These are phyloP conservation scores for Colletotrichum echinochloae DNA, from an alignment of 2,329 filamentous ascomycete species.

Conservation along the genomic window DNA sequence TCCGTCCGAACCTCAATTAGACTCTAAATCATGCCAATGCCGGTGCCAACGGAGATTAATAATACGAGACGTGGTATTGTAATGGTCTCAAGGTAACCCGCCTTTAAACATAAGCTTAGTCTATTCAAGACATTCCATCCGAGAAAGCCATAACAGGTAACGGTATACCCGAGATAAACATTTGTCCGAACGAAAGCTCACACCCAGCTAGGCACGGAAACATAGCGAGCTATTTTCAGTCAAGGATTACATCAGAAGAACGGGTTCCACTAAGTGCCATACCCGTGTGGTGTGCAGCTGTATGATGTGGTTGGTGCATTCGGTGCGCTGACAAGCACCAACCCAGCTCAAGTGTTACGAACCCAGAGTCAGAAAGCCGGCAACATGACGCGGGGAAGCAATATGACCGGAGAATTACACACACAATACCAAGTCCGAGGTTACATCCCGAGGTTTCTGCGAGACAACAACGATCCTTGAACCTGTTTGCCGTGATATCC, in stretches of 20 bases:
- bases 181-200: not conserved
- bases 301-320: not conserved
- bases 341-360: not conserved
- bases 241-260: too few species aligned
- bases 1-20: not conserved
- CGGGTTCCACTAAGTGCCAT: not conserved
- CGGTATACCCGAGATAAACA: not conserved
- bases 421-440: not conserved
- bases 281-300: not conserved
- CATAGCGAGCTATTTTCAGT: not conserved
- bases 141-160: not conserved
- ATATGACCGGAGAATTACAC: not conserved
- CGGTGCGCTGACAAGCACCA: not conserved
- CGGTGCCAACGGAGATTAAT: not conserved
- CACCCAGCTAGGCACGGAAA: not conserved
- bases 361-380: not conserved
- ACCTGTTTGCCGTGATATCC: too few species aligned
- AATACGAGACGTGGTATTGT: not conserved
- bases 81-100: not conserved
- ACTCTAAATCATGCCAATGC: not conserved
- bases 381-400: not conserved
- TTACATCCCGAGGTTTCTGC: constrained; percentile 27
- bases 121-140: too few species aligned
- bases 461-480: too few species aligned
- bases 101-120: not conserved